Evolutionary conservation across 2,329 filamentous ascomycete genomes (phyloP), one percentile per base, ranked within the genome.

Genomic region (Fusarium dimerum): DNA sequence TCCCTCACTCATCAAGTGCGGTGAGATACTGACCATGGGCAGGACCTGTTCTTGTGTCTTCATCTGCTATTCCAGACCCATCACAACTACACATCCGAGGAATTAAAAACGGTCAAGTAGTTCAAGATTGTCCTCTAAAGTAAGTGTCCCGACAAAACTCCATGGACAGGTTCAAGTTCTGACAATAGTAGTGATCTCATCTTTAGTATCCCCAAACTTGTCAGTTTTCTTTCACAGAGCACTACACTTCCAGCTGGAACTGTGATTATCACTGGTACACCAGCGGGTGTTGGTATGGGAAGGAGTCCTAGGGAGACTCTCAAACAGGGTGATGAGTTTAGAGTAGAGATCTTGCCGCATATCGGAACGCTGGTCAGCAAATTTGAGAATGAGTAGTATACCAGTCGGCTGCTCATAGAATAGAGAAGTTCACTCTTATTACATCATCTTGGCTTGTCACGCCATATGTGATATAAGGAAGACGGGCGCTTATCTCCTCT

Each of bases 11-110:
- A 15, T 6, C n/a, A 9, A 36, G 13, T 36, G 32, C 4, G 32
- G 5, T 9, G 13, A 36, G 32, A 15, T 36, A 26, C 20, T 26
- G 20, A 26, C 7, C 20, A 26, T 26, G 4, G 20, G 20, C 42
- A 64, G 80, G 78, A 2, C 81, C 80, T 2, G 73, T 74, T 2
- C 62, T 84, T 5, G 81, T 80, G 11, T 80, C 73, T 0, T 70
- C 70, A 18, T 62, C 68, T 5, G 54, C 72, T 2, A 66, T 81
- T 42, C 67, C 71, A 3, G 74, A 81, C 56, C 71, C 73, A 3
- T 67, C 68, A 4, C 66, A 67, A 52, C 63, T 81, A 30, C 57
- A 65, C 5, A 61, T 81, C 47, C 69, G 71, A 26, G 76, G 77
- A 6, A 48, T 75, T 17, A 76, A 80, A 70, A 83, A 83, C 57